A percentile compares a stretch with the other conserved stretches of the same genome.
Conservation (phyloP, 2,329 filamentous ascomycete species). For the Fusarium temperatum region DNA sequence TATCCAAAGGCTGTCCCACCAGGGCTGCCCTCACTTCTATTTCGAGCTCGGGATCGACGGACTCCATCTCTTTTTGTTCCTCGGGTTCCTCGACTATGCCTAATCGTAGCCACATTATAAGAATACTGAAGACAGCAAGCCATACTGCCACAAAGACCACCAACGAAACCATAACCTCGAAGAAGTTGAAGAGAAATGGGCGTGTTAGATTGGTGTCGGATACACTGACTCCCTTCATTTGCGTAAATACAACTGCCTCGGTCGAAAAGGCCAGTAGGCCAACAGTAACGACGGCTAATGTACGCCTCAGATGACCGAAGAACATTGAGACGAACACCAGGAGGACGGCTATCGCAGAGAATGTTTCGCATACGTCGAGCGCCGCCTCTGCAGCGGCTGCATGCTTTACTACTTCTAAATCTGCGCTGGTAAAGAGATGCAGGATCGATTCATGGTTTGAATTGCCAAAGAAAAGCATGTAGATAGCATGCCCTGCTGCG, state of each 20-base stretch:
- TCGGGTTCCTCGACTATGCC: background rate
- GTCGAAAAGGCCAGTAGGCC: background rate
- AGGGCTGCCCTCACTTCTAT: background rate
- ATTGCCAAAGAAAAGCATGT: background rate
- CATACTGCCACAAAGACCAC: background rate
- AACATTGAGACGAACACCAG: background rate
- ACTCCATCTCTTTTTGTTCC: background rate
- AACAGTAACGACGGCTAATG: background rate
- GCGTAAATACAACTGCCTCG: background rate
- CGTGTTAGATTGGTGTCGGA: background rate
- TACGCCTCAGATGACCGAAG: background rate
- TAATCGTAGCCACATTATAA: fast-evolving
- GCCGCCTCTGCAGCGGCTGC: background rate
- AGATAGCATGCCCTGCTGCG: background rate
- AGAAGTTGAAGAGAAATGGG: background rate
- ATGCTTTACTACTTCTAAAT: background rate
- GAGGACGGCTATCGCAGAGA: background rate
- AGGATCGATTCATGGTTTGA: background rate
- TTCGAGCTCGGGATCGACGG: background rate
- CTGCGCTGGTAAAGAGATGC: background rate
- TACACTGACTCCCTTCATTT: background rate
- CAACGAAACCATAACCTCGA: fast-evolving
- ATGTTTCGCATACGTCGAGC: background rate
- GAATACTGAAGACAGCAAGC: background rate
- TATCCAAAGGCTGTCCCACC: fast-evolving